phyloP scores from a whole-genome alignment of 2,329 filamentous ascomycete genomes.

The Epichloe typhina region DNA sequence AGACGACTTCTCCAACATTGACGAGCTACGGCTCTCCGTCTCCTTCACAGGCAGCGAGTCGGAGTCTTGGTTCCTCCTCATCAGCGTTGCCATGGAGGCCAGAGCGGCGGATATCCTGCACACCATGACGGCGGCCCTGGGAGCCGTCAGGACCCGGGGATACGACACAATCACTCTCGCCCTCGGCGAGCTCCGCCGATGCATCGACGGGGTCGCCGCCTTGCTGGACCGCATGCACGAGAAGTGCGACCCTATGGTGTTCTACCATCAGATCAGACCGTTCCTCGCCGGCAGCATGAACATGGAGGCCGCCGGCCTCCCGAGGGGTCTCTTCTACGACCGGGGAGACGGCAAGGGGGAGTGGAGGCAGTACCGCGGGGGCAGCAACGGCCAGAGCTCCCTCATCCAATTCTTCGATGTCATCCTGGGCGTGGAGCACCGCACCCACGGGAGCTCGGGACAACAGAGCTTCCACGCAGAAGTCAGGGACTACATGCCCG shows the following conservation, averaged over 20 bases:
- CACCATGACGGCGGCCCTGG: slow-evolving; percentile 63
- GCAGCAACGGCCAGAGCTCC: slow-evolving; percentile 86
- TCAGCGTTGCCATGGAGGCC: slow-evolving; percentile 84
- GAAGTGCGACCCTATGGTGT: slow-evolving; percentile 71
- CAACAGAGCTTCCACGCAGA: slow-evolving; percentile 40
- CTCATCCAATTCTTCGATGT: slow-evolving; percentile 90
- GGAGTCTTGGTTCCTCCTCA: slow-evolving; percentile 88
- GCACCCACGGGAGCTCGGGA: slow-evolving; percentile 23
- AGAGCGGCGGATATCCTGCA: slow-evolving; percentile 63
- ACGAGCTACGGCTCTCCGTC: slow-evolving; percentile 57
- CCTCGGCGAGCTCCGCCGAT: slow-evolving; percentile 50
- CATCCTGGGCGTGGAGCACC: slow-evolving; percentile 70
- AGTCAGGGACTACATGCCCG: slow-evolving; percentile 85
- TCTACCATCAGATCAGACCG: slow-evolving; percentile 80
- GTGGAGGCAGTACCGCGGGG: slow-evolving; percentile 73
- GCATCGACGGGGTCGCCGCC: slow-evolving; percentile 52
- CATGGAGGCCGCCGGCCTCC: slow-evolving; percentile 74
- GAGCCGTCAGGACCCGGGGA: slow-evolving; percentile 50
- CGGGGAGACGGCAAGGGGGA: slow-evolving; percentile 50
- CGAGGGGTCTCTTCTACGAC: slow-evolving; percentile 75
- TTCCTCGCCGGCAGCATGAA: slow-evolving; percentile 87
- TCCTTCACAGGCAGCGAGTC: slow-evolving; percentile 83
- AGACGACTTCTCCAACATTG: slow-evolving; percentile 46
- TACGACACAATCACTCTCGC: slow-evolving; percentile 45
- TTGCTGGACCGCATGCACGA: slow-evolving; percentile 80